A percentile compares a stretch with the other conserved stretches of the same genome.
phyloP scores from a whole-genome alignment of 2,329 filamentous ascomycete genomes.

The Xenoacremonium recifei region DNA sequence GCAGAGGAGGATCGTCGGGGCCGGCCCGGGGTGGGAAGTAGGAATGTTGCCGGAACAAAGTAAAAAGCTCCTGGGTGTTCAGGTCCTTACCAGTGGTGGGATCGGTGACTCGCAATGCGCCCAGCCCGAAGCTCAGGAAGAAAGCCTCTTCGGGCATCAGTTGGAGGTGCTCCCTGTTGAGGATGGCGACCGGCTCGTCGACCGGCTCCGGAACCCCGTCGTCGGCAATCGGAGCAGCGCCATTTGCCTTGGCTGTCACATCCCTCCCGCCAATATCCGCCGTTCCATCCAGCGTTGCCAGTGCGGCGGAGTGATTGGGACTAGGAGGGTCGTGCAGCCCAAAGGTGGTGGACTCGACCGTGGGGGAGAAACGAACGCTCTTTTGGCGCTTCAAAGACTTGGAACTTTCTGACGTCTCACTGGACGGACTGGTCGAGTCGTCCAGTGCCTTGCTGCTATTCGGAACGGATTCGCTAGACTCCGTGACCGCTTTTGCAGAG shows the following conservation, averaged over 20 bases:
- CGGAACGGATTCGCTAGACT: no score
- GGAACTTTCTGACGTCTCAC: constrained; percentile 16
- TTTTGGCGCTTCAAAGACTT: constrained; percentile 48
- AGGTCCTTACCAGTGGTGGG: constrained; percentile 44
- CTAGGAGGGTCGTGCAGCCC: constrained; percentile 51
- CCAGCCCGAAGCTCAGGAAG: constrained; percentile 81
- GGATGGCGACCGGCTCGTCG: constrained; percentile 22
- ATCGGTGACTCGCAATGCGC: constrained; percentile 64
- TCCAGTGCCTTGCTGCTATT: constrained; percentile 3
- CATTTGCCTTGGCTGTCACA: constrained; percentile 8
- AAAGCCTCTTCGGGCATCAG: constrained; percentile 88
- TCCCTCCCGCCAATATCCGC: constrained; percentile 12
- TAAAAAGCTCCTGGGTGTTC: constrained; percentile 57
- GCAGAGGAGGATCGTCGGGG: constrained; percentile 41
- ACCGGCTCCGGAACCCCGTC: neutral
- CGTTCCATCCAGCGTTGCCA: constrained; percentile 9
- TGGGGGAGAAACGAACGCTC: constrained; percentile 69
- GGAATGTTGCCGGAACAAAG: constrained; percentile 66
- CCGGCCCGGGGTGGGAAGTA: constrained; percentile 60
- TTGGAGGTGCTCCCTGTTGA: constrained; percentile 80
- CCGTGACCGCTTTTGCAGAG: no score
- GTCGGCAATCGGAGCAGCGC: neutral
- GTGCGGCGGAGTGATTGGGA: constrained; percentile 32
- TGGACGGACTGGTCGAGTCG: constrained; percentile 11
- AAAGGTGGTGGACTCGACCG: constrained; percentile 64